Conservation (phyloP, 2,329 filamentous ascomycete species). For the Pezicula rhizophila region DNA sequence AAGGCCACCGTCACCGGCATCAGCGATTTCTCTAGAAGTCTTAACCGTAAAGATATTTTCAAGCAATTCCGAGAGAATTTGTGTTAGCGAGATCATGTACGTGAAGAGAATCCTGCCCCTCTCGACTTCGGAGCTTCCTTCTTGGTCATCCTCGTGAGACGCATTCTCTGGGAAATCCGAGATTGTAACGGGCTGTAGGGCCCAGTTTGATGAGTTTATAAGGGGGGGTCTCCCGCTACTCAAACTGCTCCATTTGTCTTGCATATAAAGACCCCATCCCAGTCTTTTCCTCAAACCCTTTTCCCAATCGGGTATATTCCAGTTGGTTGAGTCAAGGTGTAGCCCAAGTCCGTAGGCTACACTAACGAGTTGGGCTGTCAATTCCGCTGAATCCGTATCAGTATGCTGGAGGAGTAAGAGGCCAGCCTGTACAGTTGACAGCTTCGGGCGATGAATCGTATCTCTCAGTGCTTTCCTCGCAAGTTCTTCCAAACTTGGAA, state of each 20-base stretch:
- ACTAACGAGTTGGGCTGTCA: constrained; percentile 42
- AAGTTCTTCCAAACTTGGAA: constrained; percentile 30
- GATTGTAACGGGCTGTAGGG: constrained; percentile 37
- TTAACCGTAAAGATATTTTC: constrained; percentile 39
- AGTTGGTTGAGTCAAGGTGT: constrained; percentile 54
- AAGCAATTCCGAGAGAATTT: constrained; percentile 45
- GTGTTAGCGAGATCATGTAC: constrained; percentile 43
- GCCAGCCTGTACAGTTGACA: constrained; percentile 50
- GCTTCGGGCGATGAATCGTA: constrained; percentile 45
- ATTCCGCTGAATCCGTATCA: constrained; percentile 22
- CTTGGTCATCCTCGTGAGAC: constrained; percentile 20
- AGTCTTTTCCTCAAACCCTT: constrained; percentile 53
- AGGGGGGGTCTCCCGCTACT: constrained; percentile 52
- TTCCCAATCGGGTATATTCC: constrained; percentile 60
- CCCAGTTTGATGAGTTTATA: constrained; percentile 49
- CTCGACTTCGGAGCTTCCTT: constrained; percentile 36
- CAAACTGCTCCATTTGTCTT: constrained; percentile 56
- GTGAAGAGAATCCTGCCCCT: constrained; percentile 43
- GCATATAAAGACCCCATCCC: constrained; percentile 60
- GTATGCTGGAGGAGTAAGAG: constrained; percentile 43
- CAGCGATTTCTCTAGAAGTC: constrained; percentile 16
- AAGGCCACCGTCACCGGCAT: constrained; percentile 16
- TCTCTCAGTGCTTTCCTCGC: constrained; percentile 39
- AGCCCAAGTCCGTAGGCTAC: constrained; percentile 52
- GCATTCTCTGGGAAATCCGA: constrained; percentile 37